Conservation (phyloP, 1,284 basidiomycete genomes). For the Takashimella tepidaria region DNA sequence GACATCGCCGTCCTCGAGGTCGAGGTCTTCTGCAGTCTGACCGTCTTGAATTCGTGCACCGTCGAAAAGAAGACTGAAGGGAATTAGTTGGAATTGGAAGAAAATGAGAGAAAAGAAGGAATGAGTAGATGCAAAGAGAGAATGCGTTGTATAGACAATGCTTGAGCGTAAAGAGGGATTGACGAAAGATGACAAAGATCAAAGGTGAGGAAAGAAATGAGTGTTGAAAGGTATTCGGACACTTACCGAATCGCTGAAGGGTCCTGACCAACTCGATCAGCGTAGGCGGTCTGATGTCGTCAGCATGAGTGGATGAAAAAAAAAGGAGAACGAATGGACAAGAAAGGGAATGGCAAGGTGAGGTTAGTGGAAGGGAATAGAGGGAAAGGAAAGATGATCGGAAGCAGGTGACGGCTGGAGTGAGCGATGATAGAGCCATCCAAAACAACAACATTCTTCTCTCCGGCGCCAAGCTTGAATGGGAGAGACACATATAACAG, state of each 20-base stretch:
- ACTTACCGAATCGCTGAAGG: conserved; percentile 76
- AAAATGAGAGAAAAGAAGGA: background rate
- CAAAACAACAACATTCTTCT: no score
- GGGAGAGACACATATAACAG: no score
- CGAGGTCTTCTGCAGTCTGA: conserved; percentile 73
- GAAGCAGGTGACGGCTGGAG: background rate
- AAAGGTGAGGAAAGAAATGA: background rate
- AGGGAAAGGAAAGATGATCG: background rate
- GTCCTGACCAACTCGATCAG: conserved; percentile 87
- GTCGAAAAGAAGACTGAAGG: conserved; percentile 74
- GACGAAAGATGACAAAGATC: background rate
- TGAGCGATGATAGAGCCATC: no score
- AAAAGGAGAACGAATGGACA: background rate
- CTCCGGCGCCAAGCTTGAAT: no score
- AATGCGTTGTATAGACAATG: background rate
- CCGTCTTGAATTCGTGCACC: conserved; percentile 74
- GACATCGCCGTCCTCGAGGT: conserved; percentile 77
- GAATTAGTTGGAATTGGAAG: background rate
- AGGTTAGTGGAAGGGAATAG: no score
- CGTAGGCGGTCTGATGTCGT: conserved; percentile 71
- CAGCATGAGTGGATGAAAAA: background rate
- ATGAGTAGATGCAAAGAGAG: background rate
- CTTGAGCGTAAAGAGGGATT: conserved; percentile 1
- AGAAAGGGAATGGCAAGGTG: no score
- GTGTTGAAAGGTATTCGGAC: background rate